A percentile compares a stretch with the other conserved stretches of the same genome.
phyloP scores from a whole-genome alignment of 2,329 filamentous ascomycete species.

The Nectriaceae sp. region DNA sequence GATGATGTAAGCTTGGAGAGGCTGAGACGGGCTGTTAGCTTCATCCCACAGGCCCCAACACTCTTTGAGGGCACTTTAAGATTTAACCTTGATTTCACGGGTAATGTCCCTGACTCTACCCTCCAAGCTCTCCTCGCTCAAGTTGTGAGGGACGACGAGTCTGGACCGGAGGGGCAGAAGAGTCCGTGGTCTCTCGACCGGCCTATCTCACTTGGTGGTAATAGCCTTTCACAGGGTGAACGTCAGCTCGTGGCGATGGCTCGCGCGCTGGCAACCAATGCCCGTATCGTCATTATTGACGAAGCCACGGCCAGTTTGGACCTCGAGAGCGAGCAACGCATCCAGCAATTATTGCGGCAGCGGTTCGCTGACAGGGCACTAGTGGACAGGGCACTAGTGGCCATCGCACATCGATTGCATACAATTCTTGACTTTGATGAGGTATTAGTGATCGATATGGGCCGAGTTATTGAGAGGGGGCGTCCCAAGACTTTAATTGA shows the following conservation, averaged over 20 bases:
- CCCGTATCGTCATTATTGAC: slow-evolving; percentile 73
- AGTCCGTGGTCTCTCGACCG: slow-evolving; percentile 1
- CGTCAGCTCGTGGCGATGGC: slow-evolving; percentile 73
- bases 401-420: slow-evolving; percentile 58
- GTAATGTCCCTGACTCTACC: not conserved
- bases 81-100: slow-evolving; percentile 53
- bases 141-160: not conserved
- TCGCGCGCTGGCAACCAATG: slow-evolving; percentile 66
- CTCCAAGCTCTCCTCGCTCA: not conserved
- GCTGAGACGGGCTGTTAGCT: slow-evolving; percentile 52
- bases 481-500: not conserved
- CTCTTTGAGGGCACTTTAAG: slow-evolving; percentile 61
- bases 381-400: slow-evolving; percentile 67
- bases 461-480: slow-evolving; percentile 68
- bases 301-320: slow-evolving; percentile 73
- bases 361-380: slow-evolving; percentile 66
- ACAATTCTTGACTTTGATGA: slow-evolving; percentile 74
- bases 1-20: slow-evolving; percentile 48
- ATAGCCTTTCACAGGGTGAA: slow-evolving; percentile 62
- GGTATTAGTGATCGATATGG: slow-evolving; percentile 74
- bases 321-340: slow-evolving; percentile 72
- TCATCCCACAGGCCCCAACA: slow-evolving; percentile 64
- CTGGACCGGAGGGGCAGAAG: not conserved
- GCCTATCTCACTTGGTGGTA: not conserved
- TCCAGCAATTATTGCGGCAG: slow-evolving; percentile 66